A percentile compares a stretch with the other conserved stretches of the same genome.
Evolutionary conservation across 305 asterid species (phyloP).

Genomic region (Caryopteris hybrid): DNA sequence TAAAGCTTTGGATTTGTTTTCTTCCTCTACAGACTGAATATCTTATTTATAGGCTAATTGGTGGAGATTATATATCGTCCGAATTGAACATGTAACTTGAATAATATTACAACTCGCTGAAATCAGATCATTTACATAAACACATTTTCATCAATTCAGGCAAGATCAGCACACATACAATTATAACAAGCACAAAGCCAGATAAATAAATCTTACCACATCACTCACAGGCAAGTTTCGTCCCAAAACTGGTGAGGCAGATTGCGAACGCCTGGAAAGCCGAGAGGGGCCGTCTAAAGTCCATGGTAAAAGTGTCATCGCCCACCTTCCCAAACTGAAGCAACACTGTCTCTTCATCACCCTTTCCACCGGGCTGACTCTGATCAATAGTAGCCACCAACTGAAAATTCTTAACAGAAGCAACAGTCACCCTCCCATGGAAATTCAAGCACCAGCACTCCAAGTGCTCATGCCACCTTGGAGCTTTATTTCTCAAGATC

Average conservation of each 20-base stretch:
- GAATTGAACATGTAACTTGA: no score
- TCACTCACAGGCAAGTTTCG: conserved; percentile 84
- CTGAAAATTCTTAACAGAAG: conserved; percentile 92
- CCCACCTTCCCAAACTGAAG: conserved; percentile 93
- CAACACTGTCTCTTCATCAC: conserved; percentile 78
- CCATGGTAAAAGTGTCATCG: conserved; percentile 84
- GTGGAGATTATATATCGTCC: no score
- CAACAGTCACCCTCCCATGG: conserved; percentile 93
- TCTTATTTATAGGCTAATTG: no score
- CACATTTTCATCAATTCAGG: conserved; percentile 11
- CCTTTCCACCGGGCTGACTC: conserved; percentile 72
- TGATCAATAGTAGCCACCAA: conserved; percentile 72
- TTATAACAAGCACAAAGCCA: neutral
- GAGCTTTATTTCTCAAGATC: conserved; percentile 77
- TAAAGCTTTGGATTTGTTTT: no score
- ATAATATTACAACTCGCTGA: conserved; percentile 8
- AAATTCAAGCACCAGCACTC: conserved; percentile 98
- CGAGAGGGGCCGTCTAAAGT: conserved; percentile 77
- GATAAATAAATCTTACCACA: neutral
- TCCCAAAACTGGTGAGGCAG: conserved; percentile 89
- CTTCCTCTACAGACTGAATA: no score
- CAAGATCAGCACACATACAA: conserved; percentile 4
- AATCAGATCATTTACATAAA: conserved; percentile 21
- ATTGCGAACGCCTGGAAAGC: conserved; percentile 95
- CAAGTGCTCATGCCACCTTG: conserved; percentile 91